Percentiles rank a stretch among this genome's conserved stretches.
These are phyloP conservation scores for Dicorynia guianensis DNA, from an alignment of 306 rosid species.

Conservation along the genomic window DNA sequence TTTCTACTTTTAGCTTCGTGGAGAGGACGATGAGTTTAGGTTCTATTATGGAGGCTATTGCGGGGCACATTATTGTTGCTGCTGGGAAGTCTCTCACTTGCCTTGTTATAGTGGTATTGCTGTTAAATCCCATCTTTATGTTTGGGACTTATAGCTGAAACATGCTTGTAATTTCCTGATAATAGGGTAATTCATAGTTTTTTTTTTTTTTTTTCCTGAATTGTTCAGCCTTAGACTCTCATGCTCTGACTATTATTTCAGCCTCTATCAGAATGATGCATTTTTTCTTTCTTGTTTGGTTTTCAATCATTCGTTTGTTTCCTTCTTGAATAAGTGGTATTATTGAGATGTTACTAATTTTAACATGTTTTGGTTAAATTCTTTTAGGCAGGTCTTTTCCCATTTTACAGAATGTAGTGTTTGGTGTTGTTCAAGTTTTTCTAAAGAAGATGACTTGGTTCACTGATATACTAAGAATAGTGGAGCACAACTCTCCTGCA, in stretches of 20 bases:
- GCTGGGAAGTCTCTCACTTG: conserved; percentile 58
- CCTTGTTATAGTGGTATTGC: conserved; percentile 59
- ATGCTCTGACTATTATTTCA: not conserved
- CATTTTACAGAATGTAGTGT: not conserved
- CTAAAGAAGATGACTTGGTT: conserved; percentile 21
- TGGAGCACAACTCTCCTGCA: not conserved
- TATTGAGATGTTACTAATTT: not conserved
- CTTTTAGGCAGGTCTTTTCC: not conserved
- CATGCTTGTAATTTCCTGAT: not conserved
- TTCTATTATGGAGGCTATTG: conserved; percentile 59
- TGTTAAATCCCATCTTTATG: not conserved
- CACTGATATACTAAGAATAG: not conserved
- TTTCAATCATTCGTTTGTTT: not conserved
- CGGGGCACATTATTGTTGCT: conserved; percentile 47
- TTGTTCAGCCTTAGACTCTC: not conserved
- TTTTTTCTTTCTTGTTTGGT: not conserved
- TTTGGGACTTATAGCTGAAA: not conserved
- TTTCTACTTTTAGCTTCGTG: conserved; percentile 34
- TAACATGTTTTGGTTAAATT: not conserved
- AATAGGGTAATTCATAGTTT: not conserved
- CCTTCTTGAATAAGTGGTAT: conserved; percentile 6
- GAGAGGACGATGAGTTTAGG: conserved; percentile 34
- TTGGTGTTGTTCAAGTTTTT: not conserved
- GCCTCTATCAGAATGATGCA: not conserved
- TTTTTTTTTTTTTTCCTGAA: not conserved